Percentiles rank a stretch among this genome's conserved stretches.
phyloP scores from a whole-genome alignment of 2,329 filamentous ascomycete genomes.

The Trichophyton equinum region DNA sequence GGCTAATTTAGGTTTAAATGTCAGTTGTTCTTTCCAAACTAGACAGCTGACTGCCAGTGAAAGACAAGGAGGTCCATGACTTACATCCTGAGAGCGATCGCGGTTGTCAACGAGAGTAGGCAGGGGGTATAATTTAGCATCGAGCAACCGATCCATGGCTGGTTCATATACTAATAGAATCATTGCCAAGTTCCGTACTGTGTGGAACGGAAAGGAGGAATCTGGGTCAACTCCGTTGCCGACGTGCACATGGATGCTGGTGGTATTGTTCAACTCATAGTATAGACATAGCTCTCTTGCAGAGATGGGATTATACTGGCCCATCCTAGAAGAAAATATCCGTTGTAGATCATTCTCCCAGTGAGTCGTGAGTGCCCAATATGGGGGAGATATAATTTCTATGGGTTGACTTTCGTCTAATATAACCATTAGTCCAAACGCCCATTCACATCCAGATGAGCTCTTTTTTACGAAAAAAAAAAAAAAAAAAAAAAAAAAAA shows the following conservation, averaged over 20 bases:
- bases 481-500: too few relatives aligned
- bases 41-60: neutral
- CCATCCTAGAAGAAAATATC: conserved; percentile 9
- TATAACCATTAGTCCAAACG: neutral
- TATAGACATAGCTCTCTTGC: conserved; percentile 8
- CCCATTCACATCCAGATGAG: neutral
- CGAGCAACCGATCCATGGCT: conserved; percentile 11
- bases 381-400: conserved; percentile 13
- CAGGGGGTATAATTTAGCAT: neutral
- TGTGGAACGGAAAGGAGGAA: conserved; percentile 11
- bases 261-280: conserved; percentile 11
- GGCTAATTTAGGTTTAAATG: neutral
- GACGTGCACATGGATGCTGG: conserved; percentile 13
- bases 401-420: conserved; percentile 12
- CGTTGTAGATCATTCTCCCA: conserved; percentile 13
- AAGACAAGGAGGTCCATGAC: neutral
- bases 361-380: conserved; percentile 1
- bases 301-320: conserved; percentile 9
- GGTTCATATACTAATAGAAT: conserved; percentile 14
- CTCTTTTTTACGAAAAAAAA: too few relatives aligned
- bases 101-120: neutral
- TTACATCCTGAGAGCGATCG: neutral
- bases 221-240: conserved; percentile 9
- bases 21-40: neutral
- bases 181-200: conserved; percentile 14